phyloP scores from a whole-genome alignment of 73 alveolate genomes.

The Stentor coeruleus region DNA sequence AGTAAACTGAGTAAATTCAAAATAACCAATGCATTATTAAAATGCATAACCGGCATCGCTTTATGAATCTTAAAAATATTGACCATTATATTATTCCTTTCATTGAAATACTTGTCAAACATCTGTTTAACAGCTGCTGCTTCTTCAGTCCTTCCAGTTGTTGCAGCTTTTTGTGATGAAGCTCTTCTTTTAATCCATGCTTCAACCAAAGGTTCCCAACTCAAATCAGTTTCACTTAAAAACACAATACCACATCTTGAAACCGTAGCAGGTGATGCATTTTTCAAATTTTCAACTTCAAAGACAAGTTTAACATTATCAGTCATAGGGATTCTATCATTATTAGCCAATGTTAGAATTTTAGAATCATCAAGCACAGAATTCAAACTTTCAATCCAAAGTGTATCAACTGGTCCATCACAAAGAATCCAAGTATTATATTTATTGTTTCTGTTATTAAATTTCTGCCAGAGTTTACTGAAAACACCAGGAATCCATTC shows the following conservation, averaged over 20 bases:
- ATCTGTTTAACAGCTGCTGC: slow-evolving; percentile 36
- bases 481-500: slow-evolving; percentile 99
- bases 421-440: slow-evolving; percentile 99
- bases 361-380: slow-evolving; percentile 99
- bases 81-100: slow-evolving; percentile 30
- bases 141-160: slow-evolving; percentile 21
- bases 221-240: slow-evolving; percentile 97
- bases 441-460: slow-evolving; percentile 91
- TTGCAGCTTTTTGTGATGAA: not conserved
- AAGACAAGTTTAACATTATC: slow-evolving; percentile 98
- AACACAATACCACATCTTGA: slow-evolving; percentile 99
- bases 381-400: slow-evolving; percentile 99
- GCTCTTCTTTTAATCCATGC: slow-evolving; percentile 83
- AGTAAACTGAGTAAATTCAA: slow-evolving; percentile 59
- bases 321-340: slow-evolving; percentile 99
- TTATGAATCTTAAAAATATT: slow-evolving; percentile 35
- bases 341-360: slow-evolving; percentile 98
- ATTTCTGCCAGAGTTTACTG: slow-evolving; percentile 98
- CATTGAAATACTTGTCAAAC: slow-evolving; percentile 35
- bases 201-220: slow-evolving; percentile 97
- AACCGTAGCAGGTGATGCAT: slow-evolving; percentile 99
- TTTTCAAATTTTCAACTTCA: slow-evolving; percentile 98
- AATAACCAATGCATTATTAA: slow-evolving; percentile 60
- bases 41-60: slow-evolving; percentile 71
- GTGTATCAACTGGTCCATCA: slow-evolving; percentile 99